Evolutionary conservation across 768 basidiomycete species (phyloP), one percentile per base, ranked within the genome.

Genomic region (Collybiopsis confluens): DNA sequence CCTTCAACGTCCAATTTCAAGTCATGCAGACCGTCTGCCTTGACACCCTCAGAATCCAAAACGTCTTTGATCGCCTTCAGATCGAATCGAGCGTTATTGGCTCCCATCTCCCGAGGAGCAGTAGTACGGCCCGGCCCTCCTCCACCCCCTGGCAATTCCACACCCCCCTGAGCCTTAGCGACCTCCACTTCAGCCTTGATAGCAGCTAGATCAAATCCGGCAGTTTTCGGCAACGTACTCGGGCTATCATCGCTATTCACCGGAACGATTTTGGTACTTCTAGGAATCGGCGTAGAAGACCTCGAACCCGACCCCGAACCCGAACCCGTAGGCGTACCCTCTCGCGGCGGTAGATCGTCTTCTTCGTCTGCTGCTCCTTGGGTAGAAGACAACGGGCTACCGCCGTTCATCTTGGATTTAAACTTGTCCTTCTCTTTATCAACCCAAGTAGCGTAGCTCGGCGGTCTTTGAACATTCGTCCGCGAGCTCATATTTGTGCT

Each of bases 191-290:
- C 79, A 47, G 83, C 75, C 58, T 85, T 87, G 58, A 97, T 94
- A 7, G 92, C 92, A 4, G 66, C 69, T 43, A 97, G 76, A 65
- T 96, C 86, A 66, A 96, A 96, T 0, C 94, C 94, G 20, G 94
- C 93, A 55, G 79, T 86, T 10, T 73, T 67, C 1, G 90, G 87
- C 13, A 92, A 58, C 20, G 4, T 69, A 64, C 18, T 60, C 45
- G 8, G 64, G 44, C 4, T 27, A 27, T 27, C 6, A 18, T 45
- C 44, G 16, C 24, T n/a, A 20, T 45, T 24, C 21, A 27, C 18
- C 13, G 45, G 28, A 11, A 3, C 30, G 6, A 5, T 58, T 8
- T 71, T 70, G 18, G n/a, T n/a, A n/a, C 64, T 63, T 35, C 54
- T 28, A 2, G 58, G 42, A 26, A 54, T 56, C 54, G 65, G 46